Evolutionary conservation across 352 stramenopile species (phyloP).

Genomic region (Globisporangium nunn): DNA sequence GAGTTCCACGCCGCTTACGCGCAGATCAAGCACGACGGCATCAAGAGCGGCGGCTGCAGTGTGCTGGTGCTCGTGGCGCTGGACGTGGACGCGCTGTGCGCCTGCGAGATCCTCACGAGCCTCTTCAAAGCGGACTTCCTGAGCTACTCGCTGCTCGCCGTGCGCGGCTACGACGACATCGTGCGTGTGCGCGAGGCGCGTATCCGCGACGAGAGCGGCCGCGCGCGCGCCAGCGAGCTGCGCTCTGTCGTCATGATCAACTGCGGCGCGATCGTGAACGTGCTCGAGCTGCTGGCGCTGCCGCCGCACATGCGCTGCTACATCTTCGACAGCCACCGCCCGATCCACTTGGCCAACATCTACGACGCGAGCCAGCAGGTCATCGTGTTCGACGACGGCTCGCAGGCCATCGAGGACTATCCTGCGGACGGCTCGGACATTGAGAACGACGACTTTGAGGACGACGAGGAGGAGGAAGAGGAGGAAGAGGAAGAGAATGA

Average conservation of each 20-base stretch:
- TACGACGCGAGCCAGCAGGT: slow-evolving; percentile 82
- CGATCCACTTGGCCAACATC: slow-evolving; percentile 95
- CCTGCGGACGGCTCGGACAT: slow-evolving; percentile 82
- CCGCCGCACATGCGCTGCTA: slow-evolving; percentile 80
- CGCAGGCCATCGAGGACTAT: slow-evolving; percentile 62
- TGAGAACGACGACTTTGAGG: slow-evolving; percentile 44
- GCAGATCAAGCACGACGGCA: slow-evolving; percentile 75
- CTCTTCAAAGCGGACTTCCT: slow-evolving; percentile 70
- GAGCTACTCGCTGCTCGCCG: slow-evolving; percentile 66
- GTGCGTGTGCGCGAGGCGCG: slow-evolving; percentile 59
- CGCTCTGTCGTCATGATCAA: slow-evolving; percentile 92
- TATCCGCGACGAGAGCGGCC: slow-evolving; percentile 43
- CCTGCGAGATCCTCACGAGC: slow-evolving; percentile 90
- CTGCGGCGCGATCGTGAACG: slow-evolving; percentile 91
- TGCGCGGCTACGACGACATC: slow-evolving; percentile 84
- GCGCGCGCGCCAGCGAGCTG: slow-evolving; percentile 46
- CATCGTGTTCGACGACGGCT: slow-evolving; percentile 78
- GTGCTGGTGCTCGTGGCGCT: slow-evolving; percentile 92
- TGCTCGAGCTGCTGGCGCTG: slow-evolving; percentile 78
- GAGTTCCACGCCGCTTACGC: slow-evolving; percentile 82
- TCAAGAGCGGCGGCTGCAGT: slow-evolving; percentile 63
- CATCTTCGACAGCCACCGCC: slow-evolving; percentile 93
- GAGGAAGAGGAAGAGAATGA: slow-evolving; percentile 53
- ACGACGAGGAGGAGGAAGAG: slow-evolving; percentile 53
- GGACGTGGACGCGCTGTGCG: slow-evolving; percentile 93